Evolutionary conservation across 2,329 filamentous ascomycete genomes (phyloP).

Genomic region (Arthrobotrys iridis): DNA sequence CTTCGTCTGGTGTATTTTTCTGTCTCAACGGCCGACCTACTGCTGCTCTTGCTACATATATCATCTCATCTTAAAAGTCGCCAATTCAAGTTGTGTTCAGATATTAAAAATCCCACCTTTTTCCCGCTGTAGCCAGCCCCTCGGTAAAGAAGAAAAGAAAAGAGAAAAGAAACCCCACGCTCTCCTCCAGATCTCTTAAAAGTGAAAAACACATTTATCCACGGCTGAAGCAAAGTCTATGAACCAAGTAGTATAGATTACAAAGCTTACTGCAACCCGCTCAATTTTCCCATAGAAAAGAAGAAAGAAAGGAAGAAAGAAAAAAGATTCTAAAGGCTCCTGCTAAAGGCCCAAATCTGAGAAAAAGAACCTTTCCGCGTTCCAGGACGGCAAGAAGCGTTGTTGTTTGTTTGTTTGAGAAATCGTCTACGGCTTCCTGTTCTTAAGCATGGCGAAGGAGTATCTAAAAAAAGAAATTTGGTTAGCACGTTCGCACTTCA

Average conservation of each 20-base stretch:
- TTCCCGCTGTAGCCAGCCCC: background rate
- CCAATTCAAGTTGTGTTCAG: background rate
- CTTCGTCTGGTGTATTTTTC: background rate
- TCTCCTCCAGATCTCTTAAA: background rate
- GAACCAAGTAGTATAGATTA: constrained; percentile 40
- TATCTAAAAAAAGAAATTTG: constrained; percentile 22
- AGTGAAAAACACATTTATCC: background rate
- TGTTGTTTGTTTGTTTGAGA: no score
- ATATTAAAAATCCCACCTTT: background rate
- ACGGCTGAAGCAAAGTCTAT: constrained; percentile 34
- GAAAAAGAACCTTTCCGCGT: constrained; percentile 6
- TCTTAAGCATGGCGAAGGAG: constrained; percentile 40
- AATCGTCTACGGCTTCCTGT: constrained; percentile 26
- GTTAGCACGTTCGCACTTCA: background rate
- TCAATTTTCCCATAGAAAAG: constrained; percentile 3
- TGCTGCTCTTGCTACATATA: background rate
- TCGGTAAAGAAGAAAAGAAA: no score
- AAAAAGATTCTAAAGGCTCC: constrained; percentile 1
- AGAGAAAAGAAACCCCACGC: no score
- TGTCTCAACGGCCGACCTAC: background rate
- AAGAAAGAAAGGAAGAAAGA: background rate
- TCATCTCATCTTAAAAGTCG: background rate
- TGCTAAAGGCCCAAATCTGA: background rate
- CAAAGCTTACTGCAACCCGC: constrained; percentile 30
- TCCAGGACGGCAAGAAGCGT: no score